Base-by-base conservation (phyloP, 129 eudicot genomes). In the Dittrichia graveolens region DNA sequence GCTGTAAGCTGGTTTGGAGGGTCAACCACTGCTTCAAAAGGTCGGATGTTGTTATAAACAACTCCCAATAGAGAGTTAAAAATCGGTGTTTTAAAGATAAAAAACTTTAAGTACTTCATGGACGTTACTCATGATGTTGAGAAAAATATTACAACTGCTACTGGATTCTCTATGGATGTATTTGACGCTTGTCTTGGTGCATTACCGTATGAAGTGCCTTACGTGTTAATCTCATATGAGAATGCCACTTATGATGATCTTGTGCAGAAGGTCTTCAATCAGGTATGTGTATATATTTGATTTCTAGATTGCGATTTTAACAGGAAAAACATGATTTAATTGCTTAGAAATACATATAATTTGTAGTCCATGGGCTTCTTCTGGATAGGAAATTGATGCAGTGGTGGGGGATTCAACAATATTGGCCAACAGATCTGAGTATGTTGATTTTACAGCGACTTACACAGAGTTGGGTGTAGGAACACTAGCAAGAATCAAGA, bases 91-190 rank as follows among this genome's bases (percentile, higher is more conserved):
- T 67, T 79, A 24, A 70, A 31, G 45, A 44, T 45, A 39, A 24
- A 4, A 37, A 75, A 42, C 6, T 87, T 75, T 41, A n/a, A 53
- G 49, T 61, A 67, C 50, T 78, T 83, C 61, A 15, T 80, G 19
- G 52, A 71, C 15, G 80, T 68, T 5, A 6, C 15, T 7, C 11
- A 10, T 15, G 82, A 77, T 66, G 44, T n/a, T 39, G 24, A 65
- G 55, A 77, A 53, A 8, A 71, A 75, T 62, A 64, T 65, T 3
- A 66, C 81, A 7, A 73, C 6, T 38, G 73, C 76, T 19, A 71
- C 73, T 4, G 88, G 92, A 0, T 87, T 69, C 55, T 69, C 76
- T 60, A 50, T 79, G n/a, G 91, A 83, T 44, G 81, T 86, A 3
- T 86, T 86, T 40, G 49, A 75, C 0, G 67, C 86, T 47, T 82